phyloP scores from a whole-genome alignment of 2,329 filamentous ascomycete genomes.

The Teratosphaeria viscida region DNA sequence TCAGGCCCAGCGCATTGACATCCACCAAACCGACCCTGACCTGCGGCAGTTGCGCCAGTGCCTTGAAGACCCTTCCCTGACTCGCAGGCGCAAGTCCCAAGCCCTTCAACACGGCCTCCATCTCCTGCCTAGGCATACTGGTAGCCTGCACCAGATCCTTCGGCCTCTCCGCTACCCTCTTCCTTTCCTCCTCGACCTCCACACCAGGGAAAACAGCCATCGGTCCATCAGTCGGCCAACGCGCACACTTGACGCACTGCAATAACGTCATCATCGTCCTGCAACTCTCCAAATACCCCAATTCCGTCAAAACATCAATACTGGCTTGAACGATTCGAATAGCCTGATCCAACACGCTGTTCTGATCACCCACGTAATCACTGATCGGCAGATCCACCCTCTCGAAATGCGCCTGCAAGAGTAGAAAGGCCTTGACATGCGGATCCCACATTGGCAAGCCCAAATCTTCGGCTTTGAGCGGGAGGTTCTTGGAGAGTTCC shows the following conservation, averaged over 20 bases:
- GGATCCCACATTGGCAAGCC: constrained; percentile 95
- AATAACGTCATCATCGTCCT: constrained; percentile 74
- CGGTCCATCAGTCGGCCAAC: constrained; percentile 77
- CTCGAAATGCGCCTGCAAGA: constrained; percentile 91
- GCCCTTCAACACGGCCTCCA: constrained; percentile 34
- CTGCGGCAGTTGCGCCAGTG: constrained; percentile 57
- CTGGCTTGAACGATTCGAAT: constrained; percentile 94
- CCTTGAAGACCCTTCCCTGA: constrained; percentile 45
- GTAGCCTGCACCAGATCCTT: constrained; percentile 31
- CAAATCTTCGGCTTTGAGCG: constrained; percentile 52
- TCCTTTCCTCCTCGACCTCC: constrained; percentile 33
- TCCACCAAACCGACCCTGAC: constrained; percentile 52
- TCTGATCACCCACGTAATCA: constrained; percentile 94
- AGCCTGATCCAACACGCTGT: constrained; percentile 78
- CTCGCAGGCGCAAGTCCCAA: constrained; percentile 41
- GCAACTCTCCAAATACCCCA: constrained; percentile 70
- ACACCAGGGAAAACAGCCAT: constrained; percentile 72
- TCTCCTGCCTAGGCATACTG: constrained; percentile 19
- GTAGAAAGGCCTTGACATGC: constrained; percentile 88
- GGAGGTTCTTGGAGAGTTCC: constrained; percentile 73
- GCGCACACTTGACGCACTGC: constrained; percentile 83
- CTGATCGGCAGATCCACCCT: constrained; percentile 86
- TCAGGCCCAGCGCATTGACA: constrained; percentile 53
- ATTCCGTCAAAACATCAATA: constrained; percentile 84
- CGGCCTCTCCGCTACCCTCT: constrained; percentile 28